Conservation (phyloP, 257 asterid genomes). For the Forsythia suspensa region DNA sequence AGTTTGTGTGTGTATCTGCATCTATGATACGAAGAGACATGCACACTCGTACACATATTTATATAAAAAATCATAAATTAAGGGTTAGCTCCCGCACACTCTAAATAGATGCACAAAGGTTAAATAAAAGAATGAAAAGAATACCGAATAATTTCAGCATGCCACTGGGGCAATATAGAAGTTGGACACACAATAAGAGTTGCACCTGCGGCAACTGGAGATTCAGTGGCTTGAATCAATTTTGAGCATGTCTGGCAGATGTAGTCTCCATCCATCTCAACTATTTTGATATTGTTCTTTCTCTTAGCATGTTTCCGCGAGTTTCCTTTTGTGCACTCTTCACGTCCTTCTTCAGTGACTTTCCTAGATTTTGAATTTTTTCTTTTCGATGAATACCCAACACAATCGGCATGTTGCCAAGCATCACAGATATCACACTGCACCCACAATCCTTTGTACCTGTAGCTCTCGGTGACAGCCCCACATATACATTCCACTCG, state of each 20-base stretch:
- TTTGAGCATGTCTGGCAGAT: conserved; percentile 74
- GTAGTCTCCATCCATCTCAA: conserved; percentile 62
- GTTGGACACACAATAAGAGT: conserved; percentile 98
- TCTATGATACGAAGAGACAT: neutral
- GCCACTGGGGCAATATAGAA: conserved; percentile 98
- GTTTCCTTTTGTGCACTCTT: conserved; percentile 29
- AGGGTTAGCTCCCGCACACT: conserved; percentile 11
- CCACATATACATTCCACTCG: conserved; percentile 97
- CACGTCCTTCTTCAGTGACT: conserved; percentile 29
- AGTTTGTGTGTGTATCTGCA: neutral
- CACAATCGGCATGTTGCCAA: conserved; percentile 98
- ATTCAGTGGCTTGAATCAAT: conserved; percentile 79
- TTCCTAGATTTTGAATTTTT: conserved; percentile 37
- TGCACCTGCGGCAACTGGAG: conserved; percentile 87
- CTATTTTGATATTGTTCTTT: conserved; percentile 46
- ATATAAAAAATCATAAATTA: neutral
- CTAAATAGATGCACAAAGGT: conserved; percentile 21
- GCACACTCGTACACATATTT: neutral
- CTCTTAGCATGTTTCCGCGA: conserved; percentile 42
- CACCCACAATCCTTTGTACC: conserved; percentile 84
- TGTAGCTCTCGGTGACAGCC: conserved; percentile 81
- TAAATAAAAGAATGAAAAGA: conserved; percentile 31
- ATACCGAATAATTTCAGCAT: conserved; percentile 95
- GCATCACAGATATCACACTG: conserved; percentile 98
- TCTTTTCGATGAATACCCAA: conserved; percentile 70